phyloP scores from a whole-genome alignment of 1,139 yeast genomes.

The Lodderomyces parapsilosis region DNA sequence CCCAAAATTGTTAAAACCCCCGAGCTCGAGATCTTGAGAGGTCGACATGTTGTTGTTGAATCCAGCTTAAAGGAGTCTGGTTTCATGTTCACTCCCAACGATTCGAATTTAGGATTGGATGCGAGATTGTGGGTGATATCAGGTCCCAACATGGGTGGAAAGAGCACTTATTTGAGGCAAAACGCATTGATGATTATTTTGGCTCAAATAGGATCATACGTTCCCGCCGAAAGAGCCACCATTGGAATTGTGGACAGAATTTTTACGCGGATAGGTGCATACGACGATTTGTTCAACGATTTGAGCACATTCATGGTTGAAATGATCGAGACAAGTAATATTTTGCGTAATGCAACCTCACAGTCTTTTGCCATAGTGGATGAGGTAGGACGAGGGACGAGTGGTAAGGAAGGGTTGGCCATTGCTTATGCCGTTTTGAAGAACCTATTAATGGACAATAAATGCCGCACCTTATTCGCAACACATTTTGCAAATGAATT shows the following conservation, averaged over 20 bases:
- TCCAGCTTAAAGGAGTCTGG: constrained; percentile 56
- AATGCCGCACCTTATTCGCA: constrained; percentile 82
- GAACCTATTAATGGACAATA: constrained; percentile 53
- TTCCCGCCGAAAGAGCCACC: constrained; percentile 73
- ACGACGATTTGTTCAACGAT: constrained; percentile 84
- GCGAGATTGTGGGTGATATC: constrained; percentile 67
- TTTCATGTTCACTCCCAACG: constrained; percentile 63
- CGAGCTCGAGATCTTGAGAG: constrained; percentile 50
- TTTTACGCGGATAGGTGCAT: constrained; percentile 87
- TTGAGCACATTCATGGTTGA: constrained; percentile 96
- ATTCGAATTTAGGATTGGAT: constrained; percentile 34
- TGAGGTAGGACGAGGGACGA: constrained; percentile 96
- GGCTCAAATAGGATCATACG: constrained; percentile 88
- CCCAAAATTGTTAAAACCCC: constrained; percentile 60
- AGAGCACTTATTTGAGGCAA: constrained; percentile 85
- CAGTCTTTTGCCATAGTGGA: constrained; percentile 84
- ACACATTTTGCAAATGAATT: constrained; percentile 88
- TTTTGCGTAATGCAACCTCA: constrained; percentile 71
- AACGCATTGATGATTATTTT: constrained; percentile 80
- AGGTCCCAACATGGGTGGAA: constrained; percentile 99
- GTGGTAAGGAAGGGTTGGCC: constrained; percentile 85
- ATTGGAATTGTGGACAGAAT: constrained; percentile 83
- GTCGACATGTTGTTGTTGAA: constrained; percentile 91
- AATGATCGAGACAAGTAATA: constrained; percentile 90
- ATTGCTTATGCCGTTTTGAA: constrained; percentile 81